phyloP scores from a whole-genome alignment of 177 flowering plant species.

The Vitis hybrid region DNA sequence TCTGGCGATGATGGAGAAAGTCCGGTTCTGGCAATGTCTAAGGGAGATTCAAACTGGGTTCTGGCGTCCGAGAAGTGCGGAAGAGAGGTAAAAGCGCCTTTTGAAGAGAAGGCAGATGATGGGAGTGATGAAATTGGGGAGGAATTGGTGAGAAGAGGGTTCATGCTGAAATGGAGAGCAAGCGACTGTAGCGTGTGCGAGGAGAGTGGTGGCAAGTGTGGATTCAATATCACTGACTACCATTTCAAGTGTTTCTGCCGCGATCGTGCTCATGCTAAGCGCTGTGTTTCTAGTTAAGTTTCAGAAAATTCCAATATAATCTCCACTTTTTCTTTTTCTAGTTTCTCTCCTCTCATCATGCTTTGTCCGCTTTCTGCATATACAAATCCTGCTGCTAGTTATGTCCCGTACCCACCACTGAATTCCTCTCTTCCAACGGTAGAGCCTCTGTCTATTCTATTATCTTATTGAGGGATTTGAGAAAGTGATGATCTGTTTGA shows the following conservation, averaged over 20 bases:
- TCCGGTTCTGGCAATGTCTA: constrained; percentile 14
- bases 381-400: too few relatives aligned
- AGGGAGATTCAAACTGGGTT: constrained; percentile 5
- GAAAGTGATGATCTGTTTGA: too few relatives aligned
- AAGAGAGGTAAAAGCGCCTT: constrained; percentile 13
- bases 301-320: too few relatives aligned
- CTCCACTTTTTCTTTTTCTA: too few relatives aligned
- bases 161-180: constrained; percentile 38
- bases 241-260: constrained; percentile 41
- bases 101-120: constrained; percentile 2
- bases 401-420: too few relatives aligned
- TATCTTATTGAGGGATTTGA: too few relatives aligned
- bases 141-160: constrained; percentile 31
- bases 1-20: not conserved
- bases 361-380: too few relatives aligned
- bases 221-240: constrained; percentile 16
- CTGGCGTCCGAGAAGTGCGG: constrained; percentile 12
- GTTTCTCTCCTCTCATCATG: too few relatives aligned
- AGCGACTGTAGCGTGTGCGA: constrained; percentile 38
- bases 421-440: too few relatives aligned
- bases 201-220: constrained; percentile 51
- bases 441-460: too few relatives aligned
- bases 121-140: constrained; percentile 2
- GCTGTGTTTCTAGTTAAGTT: too few relatives aligned
- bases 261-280: too few relatives aligned